Evolutionary conservation across 306 rosid genomes (phyloP).

Genomic region (Phaseolus lunatus): DNA sequence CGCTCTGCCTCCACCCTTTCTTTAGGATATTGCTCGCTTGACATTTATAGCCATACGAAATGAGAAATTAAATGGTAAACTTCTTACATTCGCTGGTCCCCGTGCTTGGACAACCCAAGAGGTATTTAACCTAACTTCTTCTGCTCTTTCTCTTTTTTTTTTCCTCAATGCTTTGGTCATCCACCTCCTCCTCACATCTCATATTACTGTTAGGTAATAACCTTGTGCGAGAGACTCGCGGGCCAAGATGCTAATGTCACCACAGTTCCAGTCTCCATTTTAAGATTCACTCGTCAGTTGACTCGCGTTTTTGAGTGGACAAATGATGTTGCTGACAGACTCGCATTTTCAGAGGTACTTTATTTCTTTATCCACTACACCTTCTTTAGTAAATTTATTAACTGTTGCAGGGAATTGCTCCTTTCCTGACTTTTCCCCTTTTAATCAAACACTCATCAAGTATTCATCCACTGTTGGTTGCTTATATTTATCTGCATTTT

Average conservation of each 20-base stretch:
- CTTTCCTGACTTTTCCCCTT: not conserved
- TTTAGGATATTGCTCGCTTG: conserved; percentile 94
- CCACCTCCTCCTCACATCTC: not conserved
- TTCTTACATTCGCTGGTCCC: conserved; percentile 94
- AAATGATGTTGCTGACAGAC: conserved; percentile 94
- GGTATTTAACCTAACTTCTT: conserved; percentile 48
- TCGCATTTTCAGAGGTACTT: conserved; percentile 94
- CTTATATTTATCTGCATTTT: too few relatives aligned
- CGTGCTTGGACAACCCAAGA: conserved; percentile 99
- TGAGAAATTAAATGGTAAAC: conserved; percentile 78
- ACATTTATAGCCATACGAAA: conserved; percentile 80
- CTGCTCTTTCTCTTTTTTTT: not conserved
- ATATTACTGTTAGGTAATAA: conserved; percentile 67
- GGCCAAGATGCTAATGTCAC: conserved; percentile 99
- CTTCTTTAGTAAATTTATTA: not conserved
- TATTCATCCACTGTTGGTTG: too few relatives aligned
- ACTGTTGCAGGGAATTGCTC: not conserved
- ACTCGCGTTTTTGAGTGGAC: conserved; percentile 95
- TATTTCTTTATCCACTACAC: conserved; percentile 4
- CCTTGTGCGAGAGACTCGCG: conserved; percentile 96
- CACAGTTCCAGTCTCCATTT: conserved; percentile 87
- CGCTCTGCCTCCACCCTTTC: not conserved
- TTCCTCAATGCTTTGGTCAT: conserved; percentile 18
- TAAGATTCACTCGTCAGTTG: conserved; percentile 88
- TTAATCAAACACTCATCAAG: too few relatives aligned